Base-by-base conservation (phyloP, 441 rosid genomes). In the Erodium texanum region DNA sequence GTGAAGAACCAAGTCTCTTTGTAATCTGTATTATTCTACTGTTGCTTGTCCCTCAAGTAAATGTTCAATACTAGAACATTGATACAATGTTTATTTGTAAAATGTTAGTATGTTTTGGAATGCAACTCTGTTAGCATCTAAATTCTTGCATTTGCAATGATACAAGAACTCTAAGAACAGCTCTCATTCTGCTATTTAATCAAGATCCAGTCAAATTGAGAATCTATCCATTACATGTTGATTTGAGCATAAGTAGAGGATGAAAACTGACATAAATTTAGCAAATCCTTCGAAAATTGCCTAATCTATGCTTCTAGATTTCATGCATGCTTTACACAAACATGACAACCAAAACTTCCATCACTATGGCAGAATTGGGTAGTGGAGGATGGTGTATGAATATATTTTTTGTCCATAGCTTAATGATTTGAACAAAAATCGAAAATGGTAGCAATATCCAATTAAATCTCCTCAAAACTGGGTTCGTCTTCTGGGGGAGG, bases 401-500 rank as follows among this genome's bases (percentile, higher is more conserved):
- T 16, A 16, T 16, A 16, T 16, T 5, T 48, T 14, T 48, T 5
- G 7, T 2, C 5, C 19, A 2, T n/a, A 3, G 56, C 19, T 5
- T n/a, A 48, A 48, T 48, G 3, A 48, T 10, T 48, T 1, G 56
- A 16, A 48, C 15, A 7, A 48, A 2, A 48, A 4, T 16, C 56
- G 0, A 15, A n/a, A n/a, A n/a, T 16, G 19, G 1, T 14, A 48
- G 56, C 56, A 48, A 16, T 16, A 38, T 66, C 75, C 73, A 71
- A 64, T 69, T 75, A 83, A 56, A 79, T 80, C 64, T 79, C 90
- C 45, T 83, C 93, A 58, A 67, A 67, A 2, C 70, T 62, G 77
- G 80, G 79, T 50, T 87, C 88, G 34, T 85, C 87, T 69, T 70
- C 71, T 63, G 32, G 66, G 36, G 85, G 74, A 68, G 24, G 67